Conservation (phyloP, 805 yeast species). For the Myxozyma nipponensis region DNA sequence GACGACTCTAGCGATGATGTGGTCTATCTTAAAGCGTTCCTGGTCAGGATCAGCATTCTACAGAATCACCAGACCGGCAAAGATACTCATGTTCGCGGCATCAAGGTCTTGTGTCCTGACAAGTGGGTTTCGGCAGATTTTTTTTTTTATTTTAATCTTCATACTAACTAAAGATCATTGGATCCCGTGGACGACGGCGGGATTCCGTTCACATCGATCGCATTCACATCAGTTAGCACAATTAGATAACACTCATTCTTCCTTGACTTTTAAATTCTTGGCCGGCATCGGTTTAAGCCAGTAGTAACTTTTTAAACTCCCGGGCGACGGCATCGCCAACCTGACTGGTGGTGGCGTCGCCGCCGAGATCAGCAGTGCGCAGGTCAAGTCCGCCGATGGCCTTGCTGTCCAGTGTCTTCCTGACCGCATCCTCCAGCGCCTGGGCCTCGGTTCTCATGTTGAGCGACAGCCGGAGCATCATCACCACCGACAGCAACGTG, state of each 20-base stretch:
- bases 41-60: slow-evolving; percentile 56
- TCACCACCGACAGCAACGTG: slow-evolving; percentile 89
- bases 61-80: slow-evolving; percentile 94
- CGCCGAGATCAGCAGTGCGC: slow-evolving; percentile 90
- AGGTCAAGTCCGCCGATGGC: slow-evolving; percentile 39
- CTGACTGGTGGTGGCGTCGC: slow-evolving; percentile 75
- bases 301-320: slow-evolving; percentile 16
- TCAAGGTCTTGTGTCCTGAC: slow-evolving; percentile 53
- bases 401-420: slow-evolving; percentile 72
- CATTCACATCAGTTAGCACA: slow-evolving; percentile 33
- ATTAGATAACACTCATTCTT: slow-evolving; percentile 18
- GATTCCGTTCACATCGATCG: slow-evolving; percentile 33
- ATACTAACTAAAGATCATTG: not conserved
- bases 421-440: slow-evolving; percentile 85
- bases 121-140: not conserved
- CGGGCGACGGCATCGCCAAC: slow-evolving; percentile 91
- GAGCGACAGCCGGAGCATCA: slow-evolving; percentile 93
- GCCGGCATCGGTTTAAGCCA: no score
- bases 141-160: not conserved
- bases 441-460: slow-evolving; percentile 79
- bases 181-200: slow-evolving; percentile 24
- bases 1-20: slow-evolving; percentile 17
- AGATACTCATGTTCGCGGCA: slow-evolving; percentile 82
- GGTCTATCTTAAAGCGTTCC: slow-evolving; percentile 61
- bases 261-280: no score